Evolutionary conservation across 2,329 filamentous ascomycete genomes (phyloP), one percentile per base, ranked within the genome.

Genomic region (Chrysoporthe puriensis): DNA sequence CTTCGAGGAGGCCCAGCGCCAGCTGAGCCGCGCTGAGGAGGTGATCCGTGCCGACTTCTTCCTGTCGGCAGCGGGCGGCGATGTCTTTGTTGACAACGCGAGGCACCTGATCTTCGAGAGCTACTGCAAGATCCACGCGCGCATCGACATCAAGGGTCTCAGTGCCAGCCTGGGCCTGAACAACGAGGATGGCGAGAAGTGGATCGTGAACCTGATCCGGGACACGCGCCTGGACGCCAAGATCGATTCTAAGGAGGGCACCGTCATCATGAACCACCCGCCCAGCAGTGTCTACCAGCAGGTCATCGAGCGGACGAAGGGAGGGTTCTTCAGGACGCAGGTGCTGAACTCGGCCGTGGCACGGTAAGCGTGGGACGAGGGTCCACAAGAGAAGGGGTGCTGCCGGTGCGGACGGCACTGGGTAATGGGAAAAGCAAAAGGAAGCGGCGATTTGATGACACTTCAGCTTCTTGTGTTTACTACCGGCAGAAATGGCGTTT

Each of bases 81-180:
- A 98, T 75, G 85, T 89, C 54, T 99, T 99, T 77, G 93, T 99
- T 71, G 95, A 98, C 77, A 91, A 93, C 61, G 96, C 96, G 50
- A 88, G 96, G 77, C 96, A 99, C 85, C 86, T 99, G 70, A 98
- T 99, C 79, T 98, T 95, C 65, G 96, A 99, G 85, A 94, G 90
- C 80, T 99, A 99, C 87, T 99, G 96, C 92, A 98, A 98, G 88
- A 99, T 99, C 79, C 96, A 98, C 81, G 94, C 97, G 78, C 88
- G 95, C 75, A 99, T 99, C 79, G 95, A 98, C 80, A 98, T 99
- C 80, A 94, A 94, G 87, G 96, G 98, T 75, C 88, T 99, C 69
- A 97, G 94, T 72, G 91, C 90, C 71, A 92, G 96, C 79, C 89
- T 99, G 69, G 96, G 95, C 72, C 86, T 99, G 72, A 93, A 91